Percentiles rank a stretch among this genome's conserved stretches.
Conservation (phyloP, 257 asterid genomes). For the Apocynum venetum region DNA sequence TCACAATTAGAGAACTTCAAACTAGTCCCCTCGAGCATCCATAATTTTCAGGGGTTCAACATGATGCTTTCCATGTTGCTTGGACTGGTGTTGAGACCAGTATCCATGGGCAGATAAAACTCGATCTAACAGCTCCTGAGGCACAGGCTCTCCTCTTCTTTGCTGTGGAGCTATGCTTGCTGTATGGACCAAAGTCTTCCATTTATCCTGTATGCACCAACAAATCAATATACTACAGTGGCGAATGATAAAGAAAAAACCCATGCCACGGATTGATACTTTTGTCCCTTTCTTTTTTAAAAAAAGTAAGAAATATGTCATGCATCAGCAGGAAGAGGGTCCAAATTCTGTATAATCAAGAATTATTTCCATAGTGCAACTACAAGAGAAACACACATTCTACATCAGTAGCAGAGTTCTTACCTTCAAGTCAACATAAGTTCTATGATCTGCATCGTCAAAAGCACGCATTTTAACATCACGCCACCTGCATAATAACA, state of each 20-base stretch:
- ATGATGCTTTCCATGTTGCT: conserved; percentile 49
- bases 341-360: background rate
- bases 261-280: background rate
- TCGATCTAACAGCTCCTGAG: conserved; percentile 80
- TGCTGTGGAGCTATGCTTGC: conserved; percentile 93
- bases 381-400: background rate
- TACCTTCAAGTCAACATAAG: conserved; percentile 94
- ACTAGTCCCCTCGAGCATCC: conserved; percentile 20
- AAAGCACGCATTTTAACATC: conserved; percentile 89
- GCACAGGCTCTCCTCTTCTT: conserved; percentile 88
- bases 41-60: conserved; percentile 28
- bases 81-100: conserved; percentile 74
- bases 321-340: background rate
- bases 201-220: conserved; percentile 61
- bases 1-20: conserved; percentile 28
- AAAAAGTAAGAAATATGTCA: no score
- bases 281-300: background rate
- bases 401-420: background rate
- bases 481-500: conserved; percentile 74
- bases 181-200: conserved; percentile 92
- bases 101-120: conserved; percentile 64
- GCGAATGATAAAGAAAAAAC: no score
- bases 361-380: background rate
- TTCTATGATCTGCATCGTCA: conserved; percentile 86
- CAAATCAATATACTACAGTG: background rate